Percentiles rank a stretch among this genome's conserved stretches.
Evolutionary conservation across 2,329 filamentous ascomycete genomes (phyloP).

Genomic region (Apiospora sp.): DNA sequence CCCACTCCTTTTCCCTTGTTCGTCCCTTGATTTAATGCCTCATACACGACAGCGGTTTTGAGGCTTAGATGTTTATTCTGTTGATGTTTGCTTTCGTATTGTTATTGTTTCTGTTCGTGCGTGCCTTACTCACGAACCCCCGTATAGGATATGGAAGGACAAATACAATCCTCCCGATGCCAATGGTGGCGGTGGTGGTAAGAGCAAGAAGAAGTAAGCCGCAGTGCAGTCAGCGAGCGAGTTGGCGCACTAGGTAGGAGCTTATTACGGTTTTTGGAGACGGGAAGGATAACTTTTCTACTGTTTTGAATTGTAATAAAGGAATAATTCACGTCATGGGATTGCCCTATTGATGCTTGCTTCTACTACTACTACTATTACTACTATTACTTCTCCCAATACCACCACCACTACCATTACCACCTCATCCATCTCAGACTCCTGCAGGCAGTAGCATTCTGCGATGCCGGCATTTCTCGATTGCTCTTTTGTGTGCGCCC

Average conservation of each 20-base stretch:
- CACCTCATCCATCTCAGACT: not conserved
- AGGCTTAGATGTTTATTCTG: slow-evolving; percentile 12
- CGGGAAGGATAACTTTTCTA: not conserved
- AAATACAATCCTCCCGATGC: slow-evolving; percentile 74
- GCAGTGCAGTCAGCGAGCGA: not conserved
- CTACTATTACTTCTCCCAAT: not conserved
- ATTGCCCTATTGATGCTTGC: not conserved
- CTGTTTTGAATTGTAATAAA: not conserved
- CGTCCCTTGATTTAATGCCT: slow-evolving; percentile 20
- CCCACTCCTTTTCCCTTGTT: not conserved
- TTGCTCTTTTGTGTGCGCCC: not conserved
- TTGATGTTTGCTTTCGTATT: slow-evolving; percentile 22
- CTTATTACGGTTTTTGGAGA: slow-evolving; percentile 10
- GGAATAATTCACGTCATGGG: slow-evolving; percentile 16
- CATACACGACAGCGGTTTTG: slow-evolving; percentile 1
- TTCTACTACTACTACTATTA: not conserved
- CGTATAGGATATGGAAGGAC: slow-evolving; percentile 95
- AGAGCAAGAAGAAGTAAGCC: slow-evolving; percentile 50
- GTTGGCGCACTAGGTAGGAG: not conserved
- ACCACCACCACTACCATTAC: not conserved
- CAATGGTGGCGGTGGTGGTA: slow-evolving; percentile 31
- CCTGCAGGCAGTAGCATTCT: slow-evolving; percentile 5
- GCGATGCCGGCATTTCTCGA: slow-evolving; percentile 5
- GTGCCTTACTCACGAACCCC: slow-evolving; percentile 33
- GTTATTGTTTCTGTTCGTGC: not conserved